Evolutionary conservation across 2,329 filamentous ascomycete species (phyloP).

Genomic region (Knufia fluminis): DNA sequence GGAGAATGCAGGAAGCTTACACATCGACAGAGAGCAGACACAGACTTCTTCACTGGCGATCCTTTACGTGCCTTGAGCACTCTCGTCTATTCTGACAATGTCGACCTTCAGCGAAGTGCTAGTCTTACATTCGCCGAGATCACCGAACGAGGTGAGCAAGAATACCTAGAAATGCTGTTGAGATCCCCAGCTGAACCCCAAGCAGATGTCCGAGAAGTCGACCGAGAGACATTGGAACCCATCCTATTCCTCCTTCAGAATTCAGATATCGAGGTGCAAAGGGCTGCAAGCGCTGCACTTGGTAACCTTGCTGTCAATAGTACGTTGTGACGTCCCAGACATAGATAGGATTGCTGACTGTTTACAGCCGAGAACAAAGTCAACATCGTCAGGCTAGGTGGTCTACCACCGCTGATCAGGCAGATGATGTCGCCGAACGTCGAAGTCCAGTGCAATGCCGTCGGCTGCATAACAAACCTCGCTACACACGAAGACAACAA

Average conservation of each 20-base stretch:
- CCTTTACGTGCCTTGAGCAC: constrained; percentile 89
- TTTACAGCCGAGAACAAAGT: constrained; percentile 91
- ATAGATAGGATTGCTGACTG: constrained; percentile 34
- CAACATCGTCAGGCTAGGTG: constrained; percentile 83
- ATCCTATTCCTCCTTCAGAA: constrained; percentile 94
- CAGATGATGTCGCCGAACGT: constrained; percentile 98
- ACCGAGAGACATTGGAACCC: constrained; percentile 86
- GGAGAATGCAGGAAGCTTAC: constrained; percentile 19
- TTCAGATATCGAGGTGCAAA: constrained; percentile 91
- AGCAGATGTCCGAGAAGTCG: constrained; percentile 89
- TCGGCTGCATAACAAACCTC: constrained; percentile 96
- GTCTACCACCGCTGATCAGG: constrained; percentile 80
- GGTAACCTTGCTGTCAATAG: constrained; percentile 96
- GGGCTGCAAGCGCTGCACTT: constrained; percentile 88
- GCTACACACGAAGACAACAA: constrained; percentile 99
- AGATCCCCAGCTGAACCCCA: constrained; percentile 6
- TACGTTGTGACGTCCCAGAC: constrained; percentile 39
- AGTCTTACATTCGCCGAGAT: constrained; percentile 98
- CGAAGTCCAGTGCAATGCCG: constrained; percentile 97
- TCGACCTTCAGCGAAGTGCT: constrained; percentile 92
- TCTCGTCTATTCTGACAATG: constrained; percentile 95
- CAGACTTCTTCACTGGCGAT: constrained; percentile 96
- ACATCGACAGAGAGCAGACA: constrained; percentile 68
- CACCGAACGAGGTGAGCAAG: constrained; percentile 76
- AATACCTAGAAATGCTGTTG: background rate